Conservation (phyloP, 1,284 basidiomycete genomes). For the Vanrija sp. region DNA sequence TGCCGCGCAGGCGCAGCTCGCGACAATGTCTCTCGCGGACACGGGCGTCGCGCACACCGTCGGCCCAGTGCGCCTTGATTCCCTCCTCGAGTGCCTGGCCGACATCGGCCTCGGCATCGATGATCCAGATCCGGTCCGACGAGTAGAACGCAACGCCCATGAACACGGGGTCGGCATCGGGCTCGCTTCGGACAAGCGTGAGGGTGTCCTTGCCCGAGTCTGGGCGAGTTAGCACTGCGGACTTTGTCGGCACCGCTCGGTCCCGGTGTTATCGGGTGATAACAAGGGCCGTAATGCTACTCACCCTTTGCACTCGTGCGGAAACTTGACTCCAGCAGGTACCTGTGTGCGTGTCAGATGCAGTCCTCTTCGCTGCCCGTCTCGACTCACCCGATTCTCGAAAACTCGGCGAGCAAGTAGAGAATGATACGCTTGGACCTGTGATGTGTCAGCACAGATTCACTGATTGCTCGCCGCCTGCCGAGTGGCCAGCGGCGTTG, state of each 20-base stretch:
- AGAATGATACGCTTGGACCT: constrained; percentile 44
- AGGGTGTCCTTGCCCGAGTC: constrained; percentile 46
- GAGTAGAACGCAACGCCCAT: constrained; percentile 43
- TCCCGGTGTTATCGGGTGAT: neutral
- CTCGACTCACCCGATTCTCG: constrained; percentile 3
- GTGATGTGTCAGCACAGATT: neutral
- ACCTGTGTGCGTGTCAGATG: constrained; percentile 21
- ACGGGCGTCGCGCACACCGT: constrained; percentile 40
- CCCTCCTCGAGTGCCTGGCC: constrained; percentile 42
- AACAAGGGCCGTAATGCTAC: neutral
- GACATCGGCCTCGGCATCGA: constrained; percentile 44
- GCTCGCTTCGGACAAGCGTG: constrained; percentile 31
- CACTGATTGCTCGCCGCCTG: neutral
- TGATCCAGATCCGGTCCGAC: constrained; percentile 43
- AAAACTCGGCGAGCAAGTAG: constrained; percentile 39
- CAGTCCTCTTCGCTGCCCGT: too few species aligned
- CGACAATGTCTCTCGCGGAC: constrained; percentile 42
- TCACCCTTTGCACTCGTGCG: constrained; percentile 39
- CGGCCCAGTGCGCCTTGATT: constrained; percentile 39
- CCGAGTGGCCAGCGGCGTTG: neutral
- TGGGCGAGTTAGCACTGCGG: constrained; percentile 6
- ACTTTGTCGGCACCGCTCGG: neutral
- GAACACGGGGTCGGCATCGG: constrained; percentile 44
- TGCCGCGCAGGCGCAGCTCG: constrained; percentile 38
- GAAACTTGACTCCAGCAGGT: constrained; percentile 35